These are phyloP conservation scores for Mycena indigotica DNA, from an alignment of 768 basidiomycete genomes.

Conservation along the genomic window DNA sequence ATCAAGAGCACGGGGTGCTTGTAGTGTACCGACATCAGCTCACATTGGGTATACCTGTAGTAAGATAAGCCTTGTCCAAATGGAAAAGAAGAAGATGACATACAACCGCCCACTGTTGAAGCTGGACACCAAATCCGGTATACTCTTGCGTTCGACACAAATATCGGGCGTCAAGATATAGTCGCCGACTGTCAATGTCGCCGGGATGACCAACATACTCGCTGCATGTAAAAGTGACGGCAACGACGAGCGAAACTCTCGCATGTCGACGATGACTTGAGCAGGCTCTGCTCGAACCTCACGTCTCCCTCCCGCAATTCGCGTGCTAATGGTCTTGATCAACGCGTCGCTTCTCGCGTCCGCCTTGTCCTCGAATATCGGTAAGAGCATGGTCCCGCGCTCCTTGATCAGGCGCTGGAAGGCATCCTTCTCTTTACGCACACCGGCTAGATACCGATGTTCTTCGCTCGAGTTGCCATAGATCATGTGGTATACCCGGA, in stretches of 20 bases:
- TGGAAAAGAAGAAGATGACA: slow-evolving; percentile 35
- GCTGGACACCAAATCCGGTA: slow-evolving; percentile 89
- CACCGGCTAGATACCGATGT: slow-evolving; percentile 87
- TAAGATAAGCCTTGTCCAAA: background rate
- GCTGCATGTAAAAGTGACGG: slow-evolving; percentile 89
- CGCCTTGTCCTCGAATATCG: slow-evolving; percentile 66
- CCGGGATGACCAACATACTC: slow-evolving; percentile 78
- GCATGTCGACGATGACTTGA: slow-evolving; percentile 93
- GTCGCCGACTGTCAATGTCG: slow-evolving; percentile 92
- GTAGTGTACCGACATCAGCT: slow-evolving; percentile 95
- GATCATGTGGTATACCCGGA: slow-evolving; percentile 95
- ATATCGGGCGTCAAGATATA: slow-evolving; percentile 95
- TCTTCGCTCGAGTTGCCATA: slow-evolving; percentile 94
- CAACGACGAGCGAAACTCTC: slow-evolving; percentile 92
- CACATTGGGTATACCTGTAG: slow-evolving; percentile 91
- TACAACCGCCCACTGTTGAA: slow-evolving; percentile 93
- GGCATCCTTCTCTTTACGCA: slow-evolving; percentile 89
- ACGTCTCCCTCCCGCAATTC: slow-evolving; percentile 84
- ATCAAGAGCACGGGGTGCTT: slow-evolving; percentile 91
- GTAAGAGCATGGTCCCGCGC: slow-evolving; percentile 90
- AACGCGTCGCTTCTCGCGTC: slow-evolving; percentile 53
- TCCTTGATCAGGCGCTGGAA: slow-evolving; percentile 94
- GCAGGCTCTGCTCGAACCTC: slow-evolving; percentile 67
- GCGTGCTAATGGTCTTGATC: slow-evolving; percentile 79
- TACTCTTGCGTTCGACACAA: slow-evolving; percentile 93